These are phyloP conservation scores for Elsinoe perseae DNA, from an alignment of 2,329 filamentous ascomycete genomes.

Conservation along the genomic window DNA sequence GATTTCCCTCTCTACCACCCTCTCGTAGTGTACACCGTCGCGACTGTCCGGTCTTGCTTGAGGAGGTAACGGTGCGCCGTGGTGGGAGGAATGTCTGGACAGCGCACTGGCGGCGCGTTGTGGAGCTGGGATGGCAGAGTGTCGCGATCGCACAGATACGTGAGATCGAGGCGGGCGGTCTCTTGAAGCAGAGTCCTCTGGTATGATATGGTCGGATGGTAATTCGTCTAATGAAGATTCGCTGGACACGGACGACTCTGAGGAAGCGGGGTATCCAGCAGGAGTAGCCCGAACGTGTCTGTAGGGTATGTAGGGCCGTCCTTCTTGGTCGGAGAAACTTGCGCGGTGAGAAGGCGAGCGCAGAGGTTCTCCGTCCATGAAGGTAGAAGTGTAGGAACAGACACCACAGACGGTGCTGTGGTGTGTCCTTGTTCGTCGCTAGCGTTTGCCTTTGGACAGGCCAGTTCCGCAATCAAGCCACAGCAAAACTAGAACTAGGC, in stretches of 20 bases:
- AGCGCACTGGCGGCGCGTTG: slow-evolving; percentile 3
- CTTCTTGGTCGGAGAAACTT: slow-evolving; percentile 14
- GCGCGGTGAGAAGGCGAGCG: slow-evolving; percentile 5
- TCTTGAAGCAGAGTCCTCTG: slow-evolving; percentile 13
- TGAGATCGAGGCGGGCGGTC: neutral
- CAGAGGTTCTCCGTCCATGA: slow-evolving; percentile 13
- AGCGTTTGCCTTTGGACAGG: neutral
- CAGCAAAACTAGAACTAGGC: slow-evolving; percentile 6
- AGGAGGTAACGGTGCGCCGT: neutral
- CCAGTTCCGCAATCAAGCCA: slow-evolving; percentile 10
- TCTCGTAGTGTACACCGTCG: neutral
- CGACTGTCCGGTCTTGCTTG: slow-evolving; percentile 7
- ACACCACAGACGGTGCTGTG: neutral
- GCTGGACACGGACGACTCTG: slow-evolving; percentile 10
- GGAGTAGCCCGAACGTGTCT: slow-evolving; percentile 1
- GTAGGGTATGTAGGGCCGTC: slow-evolving; percentile 6
- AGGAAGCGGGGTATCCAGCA: slow-evolving; percentile 5
- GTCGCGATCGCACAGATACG: neutral
- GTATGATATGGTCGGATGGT: slow-evolving; percentile 5
- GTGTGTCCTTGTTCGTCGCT: slow-evolving; percentile 7
- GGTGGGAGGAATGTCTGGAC: slow-evolving; percentile 1
- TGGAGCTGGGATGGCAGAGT: neutral
- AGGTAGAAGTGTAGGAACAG: neutral
- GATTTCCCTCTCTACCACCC: slow-evolving; percentile 1
- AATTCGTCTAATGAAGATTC: slow-evolving; percentile 1